phyloP scores from a whole-genome alignment of 139 green algal species.

The Picocystis salinarum region DNA sequence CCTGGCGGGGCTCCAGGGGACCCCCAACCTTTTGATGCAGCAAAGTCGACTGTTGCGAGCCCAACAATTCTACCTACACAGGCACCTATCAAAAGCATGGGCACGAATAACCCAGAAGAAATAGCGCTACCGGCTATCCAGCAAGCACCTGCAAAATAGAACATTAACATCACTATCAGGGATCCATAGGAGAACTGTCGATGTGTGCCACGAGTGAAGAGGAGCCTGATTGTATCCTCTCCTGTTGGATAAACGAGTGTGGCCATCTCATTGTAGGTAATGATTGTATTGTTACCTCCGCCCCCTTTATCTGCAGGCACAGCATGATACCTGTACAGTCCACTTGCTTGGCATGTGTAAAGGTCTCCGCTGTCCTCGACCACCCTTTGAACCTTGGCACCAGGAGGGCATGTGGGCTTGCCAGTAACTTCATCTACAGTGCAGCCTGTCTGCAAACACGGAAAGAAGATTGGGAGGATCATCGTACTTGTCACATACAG shows the following conservation, averaged over 20 bases:
- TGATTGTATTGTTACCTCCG: slow-evolving; percentile 14
- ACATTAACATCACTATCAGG: slow-evolving; percentile 39
- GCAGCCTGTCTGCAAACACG: slow-evolving; percentile 43
- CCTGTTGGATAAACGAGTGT: slow-evolving; percentile 54
- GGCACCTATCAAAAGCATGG: slow-evolving; percentile 71
- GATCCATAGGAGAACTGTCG: slow-evolving; percentile 53
- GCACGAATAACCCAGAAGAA: slow-evolving; percentile 63
- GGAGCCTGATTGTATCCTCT: slow-evolving; percentile 62
- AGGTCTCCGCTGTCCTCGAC: slow-evolving; percentile 38
- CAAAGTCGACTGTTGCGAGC: slow-evolving; percentile 30
- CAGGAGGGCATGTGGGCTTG: too few species aligned
- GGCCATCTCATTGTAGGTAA: slow-evolving; percentile 67
- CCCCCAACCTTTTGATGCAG: slow-evolving; percentile 10
- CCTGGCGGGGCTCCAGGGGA: slow-evolving; percentile 22
- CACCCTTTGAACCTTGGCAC: slow-evolving; percentile 26
- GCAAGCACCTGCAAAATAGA: slow-evolving; percentile 35
- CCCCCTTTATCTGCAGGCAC: slow-evolving; percentile 1
- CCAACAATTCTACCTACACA: slow-evolving; percentile 37
- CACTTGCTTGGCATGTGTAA: slow-evolving; percentile 38
- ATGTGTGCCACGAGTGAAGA: slow-evolving; percentile 60
- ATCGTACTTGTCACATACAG: slow-evolving; percentile 58
- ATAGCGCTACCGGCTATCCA: slow-evolving; percentile 43
- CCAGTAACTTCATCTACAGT: slow-evolving; percentile 1
- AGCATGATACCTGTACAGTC: slow-evolving; percentile 3
- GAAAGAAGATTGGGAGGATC: slow-evolving; percentile 62